Conservation (phyloP, 2,329 filamentous ascomycete species). For the Colletotrichum sp. region DNA sequence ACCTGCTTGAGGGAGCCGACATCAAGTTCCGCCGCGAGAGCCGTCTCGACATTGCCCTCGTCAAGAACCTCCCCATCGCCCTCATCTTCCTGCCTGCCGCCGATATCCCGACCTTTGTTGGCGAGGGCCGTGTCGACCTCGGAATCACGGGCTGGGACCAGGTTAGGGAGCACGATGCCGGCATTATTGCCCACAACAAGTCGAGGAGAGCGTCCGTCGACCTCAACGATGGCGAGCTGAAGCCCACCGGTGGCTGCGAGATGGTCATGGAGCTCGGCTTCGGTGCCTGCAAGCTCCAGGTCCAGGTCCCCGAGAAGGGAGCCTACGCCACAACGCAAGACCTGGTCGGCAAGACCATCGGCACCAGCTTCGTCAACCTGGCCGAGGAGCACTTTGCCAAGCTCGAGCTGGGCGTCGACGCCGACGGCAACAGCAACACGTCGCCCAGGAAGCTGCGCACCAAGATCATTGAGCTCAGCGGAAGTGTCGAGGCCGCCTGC, state of each 20-base stretch:
- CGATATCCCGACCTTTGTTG: slow-evolving; percentile 97
- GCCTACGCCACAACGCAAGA: slow-evolving; percentile 72
- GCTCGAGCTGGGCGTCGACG: slow-evolving; percentile 67
- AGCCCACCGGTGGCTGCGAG: slow-evolving; percentile 72
- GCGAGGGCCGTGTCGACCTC: slow-evolving; percentile 90
- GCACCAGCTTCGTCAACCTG: slow-evolving; percentile 92
- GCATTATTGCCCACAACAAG: slow-evolving; percentile 54
- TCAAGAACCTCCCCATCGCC: slow-evolving; percentile 95
- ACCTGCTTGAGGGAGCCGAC: slow-evolving; percentile 91
- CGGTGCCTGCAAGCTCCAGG: slow-evolving; percentile 89
- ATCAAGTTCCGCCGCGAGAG: slow-evolving; percentile 96
- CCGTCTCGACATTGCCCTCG: slow-evolving; percentile 94
- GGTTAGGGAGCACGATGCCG: slow-evolving; percentile 86
- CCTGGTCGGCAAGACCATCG: slow-evolving; percentile 89
- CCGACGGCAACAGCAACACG: slow-evolving; percentile 36
- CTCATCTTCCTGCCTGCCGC: slow-evolving; percentile 96
- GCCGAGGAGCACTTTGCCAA: slow-evolving; percentile 82
- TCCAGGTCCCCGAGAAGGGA: slow-evolving; percentile 94
- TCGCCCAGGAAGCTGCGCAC: slow-evolving; percentile 69
- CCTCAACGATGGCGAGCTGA: slow-evolving; percentile 46
- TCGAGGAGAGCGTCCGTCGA: slow-evolving; percentile 53
- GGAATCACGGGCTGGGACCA: slow-evolving; percentile 96
- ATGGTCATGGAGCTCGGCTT: slow-evolving; percentile 92
- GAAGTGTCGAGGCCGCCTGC: slow-evolving; percentile 96
- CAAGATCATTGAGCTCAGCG: slow-evolving; percentile 91